A percentile compares a stretch with the other conserved stretches of the same genome.
Conservation (phyloP, 2,329 filamentous ascomycete genomes). For the Tetracladium maxilliforme region DNA sequence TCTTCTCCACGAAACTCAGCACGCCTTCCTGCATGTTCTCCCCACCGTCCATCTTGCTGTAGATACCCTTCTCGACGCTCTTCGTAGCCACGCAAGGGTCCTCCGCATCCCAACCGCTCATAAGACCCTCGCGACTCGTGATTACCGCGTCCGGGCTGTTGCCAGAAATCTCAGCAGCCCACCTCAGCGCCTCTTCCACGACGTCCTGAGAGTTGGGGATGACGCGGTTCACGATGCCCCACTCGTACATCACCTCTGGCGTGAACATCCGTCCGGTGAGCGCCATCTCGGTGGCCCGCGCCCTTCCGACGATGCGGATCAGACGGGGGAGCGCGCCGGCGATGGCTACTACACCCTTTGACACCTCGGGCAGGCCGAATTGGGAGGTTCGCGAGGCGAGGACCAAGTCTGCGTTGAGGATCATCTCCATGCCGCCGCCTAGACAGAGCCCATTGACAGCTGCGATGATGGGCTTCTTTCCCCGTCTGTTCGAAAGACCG, state of each 20-base stretch:
- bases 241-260: slow-evolving; percentile 43
- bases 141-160: slow-evolving; percentile 67
- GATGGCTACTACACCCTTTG: slow-evolving; percentile 54
- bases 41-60: slow-evolving; percentile 41
- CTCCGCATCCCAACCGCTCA: slow-evolving; percentile 61
- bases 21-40: slow-evolving; percentile 67
- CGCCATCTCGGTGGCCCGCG: slow-evolving; percentile 57
- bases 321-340: slow-evolving; percentile 58
- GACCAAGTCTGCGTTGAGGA: slow-evolving; percentile 58
- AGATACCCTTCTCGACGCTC: slow-evolving; percentile 41
- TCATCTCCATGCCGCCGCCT: slow-evolving; percentile 67
- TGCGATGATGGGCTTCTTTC: slow-evolving; percentile 62
- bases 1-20: slow-evolving; percentile 62
- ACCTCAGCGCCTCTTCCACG: slow-evolving; percentile 40
- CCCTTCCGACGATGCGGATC: slow-evolving; percentile 48
- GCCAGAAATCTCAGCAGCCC: slow-evolving; percentile 44
- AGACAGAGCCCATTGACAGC: slow-evolving; percentile 64
- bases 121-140: slow-evolving; percentile 56
- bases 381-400: slow-evolving; percentile 40
- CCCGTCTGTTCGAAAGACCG: slow-evolving; percentile 47
- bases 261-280: slow-evolving; percentile 45
- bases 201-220: slow-evolving; percentile 28
- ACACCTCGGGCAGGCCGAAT: slow-evolving; percentile 60
- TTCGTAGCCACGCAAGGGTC: slow-evolving; percentile 40
- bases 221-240: slow-evolving; percentile 58